Conservation (phyloP, 129 eudicot species). For the Tagetes patula region DNA sequence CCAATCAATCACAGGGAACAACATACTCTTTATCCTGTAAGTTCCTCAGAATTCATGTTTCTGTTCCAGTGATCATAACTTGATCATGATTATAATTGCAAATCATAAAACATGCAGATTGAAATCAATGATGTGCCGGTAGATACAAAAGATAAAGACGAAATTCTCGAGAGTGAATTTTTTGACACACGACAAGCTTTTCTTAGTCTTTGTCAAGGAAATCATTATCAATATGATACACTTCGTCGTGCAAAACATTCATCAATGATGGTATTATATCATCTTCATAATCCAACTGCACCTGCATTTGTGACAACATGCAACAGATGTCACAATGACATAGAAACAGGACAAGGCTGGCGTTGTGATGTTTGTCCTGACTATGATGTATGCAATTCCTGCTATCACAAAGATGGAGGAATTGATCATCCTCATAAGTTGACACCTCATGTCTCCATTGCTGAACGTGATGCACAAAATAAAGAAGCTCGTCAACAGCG, state of each 20-base stretch:
- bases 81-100: slow-evolving; percentile 12
- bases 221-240: slow-evolving; percentile 92
- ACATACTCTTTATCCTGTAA: slow-evolving; percentile 63
- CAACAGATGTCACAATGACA: slow-evolving; percentile 71
- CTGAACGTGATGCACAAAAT: slow-evolving; percentile 93
- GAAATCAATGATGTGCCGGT: slow-evolving; percentile 59
- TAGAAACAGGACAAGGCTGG: slow-evolving; percentile 99
- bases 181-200: slow-evolving; percentile 91
- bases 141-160: slow-evolving; percentile 85
- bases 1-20: slow-evolving; percentile 75
- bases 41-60: slow-evolving; percentile 24
- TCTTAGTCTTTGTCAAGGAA: slow-evolving; percentile 93
- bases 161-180: slow-evolving; percentile 90
- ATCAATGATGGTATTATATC: slow-evolving; percentile 98
- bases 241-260: slow-evolving; percentile 98
- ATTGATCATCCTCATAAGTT: slow-evolving; percentile 89
- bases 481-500: slow-evolving; percentile 90
- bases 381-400: slow-evolving; percentile 77
- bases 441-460: slow-evolving; percentile 70
- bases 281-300: slow-evolving; percentile 94
- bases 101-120: slow-evolving; percentile 47
- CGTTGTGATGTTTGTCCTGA: slow-evolving; percentile 96
- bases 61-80: not conserved
- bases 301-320: slow-evolving; percentile 93
- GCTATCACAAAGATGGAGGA: slow-evolving; percentile 76